Conservation (phyloP, 495 filamentous ascomycete genomes). For the Xylaria palmicola region DNA sequence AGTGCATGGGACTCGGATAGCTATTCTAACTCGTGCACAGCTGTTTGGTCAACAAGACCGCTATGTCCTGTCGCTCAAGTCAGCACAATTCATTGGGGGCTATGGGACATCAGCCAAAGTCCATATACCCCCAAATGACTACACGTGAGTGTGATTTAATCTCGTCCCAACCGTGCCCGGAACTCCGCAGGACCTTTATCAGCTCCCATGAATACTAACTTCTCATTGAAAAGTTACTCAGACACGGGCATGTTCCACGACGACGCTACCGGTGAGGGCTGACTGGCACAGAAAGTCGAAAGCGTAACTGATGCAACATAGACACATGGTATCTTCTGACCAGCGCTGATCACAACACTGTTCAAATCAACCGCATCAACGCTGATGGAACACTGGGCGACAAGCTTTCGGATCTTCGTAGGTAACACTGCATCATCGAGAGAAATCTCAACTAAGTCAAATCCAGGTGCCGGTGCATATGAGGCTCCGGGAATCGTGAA, state of each 20-base stretch:
- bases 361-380: conserved; percentile 49
- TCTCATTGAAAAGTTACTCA: conserved; percentile 28
- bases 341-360: conserved; percentile 46
- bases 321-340: conserved; percentile 47
- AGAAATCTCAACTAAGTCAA: neutral
- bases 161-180: neutral
- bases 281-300: neutral
- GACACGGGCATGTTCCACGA: conserved; percentile 50
- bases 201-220: neutral
- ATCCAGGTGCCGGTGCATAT: conserved; percentile 35
- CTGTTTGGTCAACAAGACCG: conserved; percentile 49
- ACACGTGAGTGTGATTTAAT: conserved; percentile 18
- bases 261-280: conserved; percentile 26
- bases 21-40: conserved; percentile 19
- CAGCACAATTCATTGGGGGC: conserved; percentile 31
- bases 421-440: neutral
- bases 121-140: conserved; percentile 41
- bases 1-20: neutral
- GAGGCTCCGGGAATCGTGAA: conserved; percentile 47
- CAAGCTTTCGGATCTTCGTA: conserved; percentile 30
- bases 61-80: conserved; percentile 42
- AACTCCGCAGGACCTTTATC: neutral
- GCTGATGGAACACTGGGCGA: conserved; percentile 36
- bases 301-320: neutral
- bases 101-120: conserved; percentile 39